Evolutionary conservation across 2,329 filamentous ascomycete genomes (phyloP), one percentile per base, ranked within the genome.

Genomic region (Laburnicola sp.): DNA sequence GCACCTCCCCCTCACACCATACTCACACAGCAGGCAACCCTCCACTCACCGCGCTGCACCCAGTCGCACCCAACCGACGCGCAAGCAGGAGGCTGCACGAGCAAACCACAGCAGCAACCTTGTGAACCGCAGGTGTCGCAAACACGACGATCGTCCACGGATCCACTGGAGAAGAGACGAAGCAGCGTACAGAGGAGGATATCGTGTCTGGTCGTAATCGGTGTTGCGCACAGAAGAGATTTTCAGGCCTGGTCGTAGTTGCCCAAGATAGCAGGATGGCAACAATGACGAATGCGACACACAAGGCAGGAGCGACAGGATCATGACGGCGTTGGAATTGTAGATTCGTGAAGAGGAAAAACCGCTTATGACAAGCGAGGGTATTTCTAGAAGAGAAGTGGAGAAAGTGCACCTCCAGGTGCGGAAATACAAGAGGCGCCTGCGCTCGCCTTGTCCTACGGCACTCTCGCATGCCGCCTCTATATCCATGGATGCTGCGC

Each of bases 291-390:
- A 26, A 22, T 23, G 23, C 26, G 30, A 16, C 25, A 11, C 27
- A 10, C 10, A 10, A 6, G 37, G 25, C 9, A 42, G 23, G 27
- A 42, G 25, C 26, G 16, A 43, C 16, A n/a, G n/a, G n/a, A n/a
- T n/a, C n/a, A n/a, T n/a, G n/a, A n/a, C n/a, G n/a, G n/a, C n/a
- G n/a, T n/a, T n/a, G n/a, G n/a, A n/a, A n/a, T n/a, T n/a, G n/a
- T n/a, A 26, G 16, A 34, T 7, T 8, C 23, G 27, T 23, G 21
- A 25, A 34, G 16, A 11, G 21, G 27, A 34, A 35, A 23, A 32
- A 31, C 21, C 30, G 41, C 41, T 44, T 34, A 26, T 44, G 26
- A 34, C 41, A 35, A 44, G 41, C 41, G 41, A 34, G 41, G 41
- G 41, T 44, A 44, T 44, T 44, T 23, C 28, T 44, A 35, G 35